phyloP scores from a whole-genome alignment of 2,329 filamentous ascomycete genomes.

The Paraconiothyrium sp. region DNA sequence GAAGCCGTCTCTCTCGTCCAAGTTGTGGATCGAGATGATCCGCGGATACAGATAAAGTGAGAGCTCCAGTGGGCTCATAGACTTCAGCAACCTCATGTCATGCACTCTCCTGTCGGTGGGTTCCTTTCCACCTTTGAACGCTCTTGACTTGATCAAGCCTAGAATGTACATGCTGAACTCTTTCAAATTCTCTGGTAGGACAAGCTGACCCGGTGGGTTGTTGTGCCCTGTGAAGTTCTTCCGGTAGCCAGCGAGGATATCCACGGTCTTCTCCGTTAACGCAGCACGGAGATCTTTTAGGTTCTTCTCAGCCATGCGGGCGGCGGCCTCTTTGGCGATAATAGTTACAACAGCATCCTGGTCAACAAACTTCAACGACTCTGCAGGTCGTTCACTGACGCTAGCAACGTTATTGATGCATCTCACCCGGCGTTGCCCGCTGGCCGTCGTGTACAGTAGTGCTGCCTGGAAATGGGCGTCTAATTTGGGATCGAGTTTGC shows the following conservation, averaged over 20 bases:
- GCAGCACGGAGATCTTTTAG: conserved; percentile 86
- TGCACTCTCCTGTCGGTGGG: conserved; percentile 90
- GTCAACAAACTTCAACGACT: conserved; percentile 90
- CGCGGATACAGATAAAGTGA: conserved; percentile 94
- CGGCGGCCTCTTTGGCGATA: conserved; percentile 91
- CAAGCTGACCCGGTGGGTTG: conserved; percentile 89
- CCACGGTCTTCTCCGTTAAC: conserved; percentile 90
- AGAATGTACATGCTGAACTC: conserved; percentile 98
- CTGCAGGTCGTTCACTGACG: conserved; percentile 84
- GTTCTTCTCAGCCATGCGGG: conserved; percentile 78
- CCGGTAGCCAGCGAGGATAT: conserved; percentile 89
- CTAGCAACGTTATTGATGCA: conserved; percentile 95
- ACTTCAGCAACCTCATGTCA: conserved; percentile 88
- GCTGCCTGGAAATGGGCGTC: conserved; percentile 98
- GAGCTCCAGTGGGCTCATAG: conserved; percentile 85
- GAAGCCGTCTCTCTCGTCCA: conserved; percentile 88
- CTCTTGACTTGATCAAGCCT: conserved; percentile 85
- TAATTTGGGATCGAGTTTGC: conserved; percentile 94
- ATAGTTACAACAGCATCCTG: conserved; percentile 91
- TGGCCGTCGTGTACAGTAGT: conserved; percentile 90
- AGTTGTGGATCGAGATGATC: conserved; percentile 90
- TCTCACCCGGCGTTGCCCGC: conserved; percentile 86
- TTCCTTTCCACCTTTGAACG: conserved; percentile 91
- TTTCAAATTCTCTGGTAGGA: conserved; percentile 94
- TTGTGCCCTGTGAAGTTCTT: conserved; percentile 87